These are phyloP conservation scores for Aspergillus novofumigatus DNA, from an alignment of 2,329 filamentous ascomycete species.

Conservation along the genomic window DNA sequence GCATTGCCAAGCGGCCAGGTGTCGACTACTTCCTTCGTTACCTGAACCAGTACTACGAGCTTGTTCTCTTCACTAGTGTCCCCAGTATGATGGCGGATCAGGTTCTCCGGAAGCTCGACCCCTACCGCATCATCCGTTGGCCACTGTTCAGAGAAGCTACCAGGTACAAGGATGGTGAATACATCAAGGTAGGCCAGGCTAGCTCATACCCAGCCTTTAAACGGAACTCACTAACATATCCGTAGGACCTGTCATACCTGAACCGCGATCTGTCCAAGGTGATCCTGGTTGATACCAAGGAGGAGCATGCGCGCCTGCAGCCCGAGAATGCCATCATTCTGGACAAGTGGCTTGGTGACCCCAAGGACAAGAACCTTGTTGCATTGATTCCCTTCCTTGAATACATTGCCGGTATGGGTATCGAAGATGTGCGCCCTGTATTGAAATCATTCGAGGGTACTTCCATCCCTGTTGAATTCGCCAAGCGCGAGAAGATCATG, in stretches of 20 bases:
- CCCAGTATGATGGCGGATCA: conserved; percentile 81
- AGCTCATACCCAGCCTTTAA: background rate
- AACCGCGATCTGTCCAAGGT: conserved; percentile 95
- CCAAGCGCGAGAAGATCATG: conserved; percentile 77
- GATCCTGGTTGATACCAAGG: conserved; percentile 86
- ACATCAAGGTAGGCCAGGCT: conserved; percentile 72
- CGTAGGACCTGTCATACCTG: conserved; percentile 88
- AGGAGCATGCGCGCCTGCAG: conserved; percentile 76
- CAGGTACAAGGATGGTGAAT: conserved; percentile 90
- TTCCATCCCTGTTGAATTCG: conserved; percentile 86
- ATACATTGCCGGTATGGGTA: conserved; percentile 92
- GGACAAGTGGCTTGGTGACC: conserved; percentile 81
- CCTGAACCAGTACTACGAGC: conserved; percentile 94
- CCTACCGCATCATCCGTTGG: conserved; percentile 92
- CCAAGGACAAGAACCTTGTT: conserved; percentile 80
- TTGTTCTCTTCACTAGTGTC: conserved; percentile 90
- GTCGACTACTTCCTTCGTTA: conserved; percentile 97
- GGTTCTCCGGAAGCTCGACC: conserved; percentile 87
- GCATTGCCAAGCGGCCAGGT: conserved; percentile 88
- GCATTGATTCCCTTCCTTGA: conserved; percentile 93
- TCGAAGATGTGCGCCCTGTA: conserved; percentile 78
- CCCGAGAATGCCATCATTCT: conserved; percentile 96
- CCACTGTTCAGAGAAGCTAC: conserved; percentile 95
- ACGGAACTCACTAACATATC: conserved; percentile 10
- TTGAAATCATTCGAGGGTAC: conserved; percentile 85